A percentile compares a stretch with the other conserved stretches of the same genome.
Evolutionary conservation across 331 rosid genomes (phyloP).

Genomic region (Pyracantha coccinea): DNA sequence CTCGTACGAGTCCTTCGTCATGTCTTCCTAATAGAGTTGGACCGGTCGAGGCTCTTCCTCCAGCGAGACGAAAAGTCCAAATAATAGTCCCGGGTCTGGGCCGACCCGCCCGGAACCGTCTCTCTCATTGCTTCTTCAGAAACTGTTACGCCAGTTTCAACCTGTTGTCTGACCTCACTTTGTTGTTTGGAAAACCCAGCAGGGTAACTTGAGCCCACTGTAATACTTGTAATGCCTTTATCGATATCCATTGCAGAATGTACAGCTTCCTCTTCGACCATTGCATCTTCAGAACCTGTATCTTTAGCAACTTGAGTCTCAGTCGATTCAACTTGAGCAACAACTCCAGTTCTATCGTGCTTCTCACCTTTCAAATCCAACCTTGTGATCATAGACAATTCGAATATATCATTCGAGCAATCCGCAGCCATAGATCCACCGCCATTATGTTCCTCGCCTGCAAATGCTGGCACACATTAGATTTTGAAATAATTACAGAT

Average conservation of each 20-base stretch:
- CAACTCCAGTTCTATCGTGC: background rate
- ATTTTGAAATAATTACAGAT: background rate
- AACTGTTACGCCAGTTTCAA: background rate
- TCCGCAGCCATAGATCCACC: background rate
- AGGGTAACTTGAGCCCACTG: background rate
- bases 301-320: background rate
- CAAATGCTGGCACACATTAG: conserved; percentile 1
- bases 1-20: conserved; percentile 62
- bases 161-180: background rate
- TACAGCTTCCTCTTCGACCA: background rate
- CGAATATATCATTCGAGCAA: background rate
- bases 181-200: background rate
- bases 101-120: conserved; percentile 60
- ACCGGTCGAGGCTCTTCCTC: conserved; percentile 84
- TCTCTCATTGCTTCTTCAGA: background rate
- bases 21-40: conserved; percentile 74
- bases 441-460: background rate
- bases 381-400: background rate
- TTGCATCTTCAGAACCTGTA: background rate
- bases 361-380: background rate
- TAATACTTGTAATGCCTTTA: background rate
- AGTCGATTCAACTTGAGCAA: background rate
- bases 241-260: background rate
- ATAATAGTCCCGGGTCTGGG: conserved; percentile 80
- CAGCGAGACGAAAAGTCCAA: conserved; percentile 67